phyloP scores from a whole-genome alignment of 2,329 filamentous ascomycete genomes.

The Camptophora hylomeconis region DNA sequence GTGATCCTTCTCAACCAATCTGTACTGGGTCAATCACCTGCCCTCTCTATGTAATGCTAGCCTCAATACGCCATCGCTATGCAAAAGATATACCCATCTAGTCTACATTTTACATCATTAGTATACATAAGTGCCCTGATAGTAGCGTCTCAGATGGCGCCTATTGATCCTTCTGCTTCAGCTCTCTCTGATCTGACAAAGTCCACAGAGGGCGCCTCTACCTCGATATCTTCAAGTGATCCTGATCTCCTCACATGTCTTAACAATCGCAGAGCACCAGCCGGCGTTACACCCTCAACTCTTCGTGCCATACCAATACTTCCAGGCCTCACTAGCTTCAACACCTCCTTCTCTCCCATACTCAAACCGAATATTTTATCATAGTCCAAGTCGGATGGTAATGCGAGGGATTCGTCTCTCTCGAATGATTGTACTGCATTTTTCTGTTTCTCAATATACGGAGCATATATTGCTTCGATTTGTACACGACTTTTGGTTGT shows the following conservation, averaged over 20 bases:
- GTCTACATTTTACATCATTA: too few relatives aligned
- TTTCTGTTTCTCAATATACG: constrained; percentile 65
- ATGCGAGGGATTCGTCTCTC: constrained; percentile 59
- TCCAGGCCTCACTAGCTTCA: constrained; percentile 62
- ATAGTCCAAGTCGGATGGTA: constrained; percentile 70
- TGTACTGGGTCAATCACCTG: too few relatives aligned
- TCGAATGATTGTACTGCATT: constrained; percentile 53
- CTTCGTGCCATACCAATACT: constrained; percentile 78
- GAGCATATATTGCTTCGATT: constrained; percentile 76
- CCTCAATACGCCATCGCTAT: too few relatives aligned
- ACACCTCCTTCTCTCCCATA: constrained; percentile 60
- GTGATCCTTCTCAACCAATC: too few relatives aligned
- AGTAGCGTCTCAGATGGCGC: background rate
- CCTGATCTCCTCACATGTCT: constrained; percentile 26
- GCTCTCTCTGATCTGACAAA: constrained; percentile 3
- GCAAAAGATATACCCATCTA: too few relatives aligned
- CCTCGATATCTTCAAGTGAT: background rate
- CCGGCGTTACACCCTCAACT: constrained; percentile 58
- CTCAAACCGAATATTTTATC: constrained; percentile 59
- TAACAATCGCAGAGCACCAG: constrained; percentile 30
- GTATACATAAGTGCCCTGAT: too few relatives aligned
- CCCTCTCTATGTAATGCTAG: too few relatives aligned
- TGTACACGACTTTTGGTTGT: constrained; percentile 56
- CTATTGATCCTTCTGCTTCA: constrained; percentile 5
- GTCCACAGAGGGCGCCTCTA: constrained; percentile 1